Conservation (phyloP, 495 filamentous ascomycete species). For the Podospora anserina region DNA sequence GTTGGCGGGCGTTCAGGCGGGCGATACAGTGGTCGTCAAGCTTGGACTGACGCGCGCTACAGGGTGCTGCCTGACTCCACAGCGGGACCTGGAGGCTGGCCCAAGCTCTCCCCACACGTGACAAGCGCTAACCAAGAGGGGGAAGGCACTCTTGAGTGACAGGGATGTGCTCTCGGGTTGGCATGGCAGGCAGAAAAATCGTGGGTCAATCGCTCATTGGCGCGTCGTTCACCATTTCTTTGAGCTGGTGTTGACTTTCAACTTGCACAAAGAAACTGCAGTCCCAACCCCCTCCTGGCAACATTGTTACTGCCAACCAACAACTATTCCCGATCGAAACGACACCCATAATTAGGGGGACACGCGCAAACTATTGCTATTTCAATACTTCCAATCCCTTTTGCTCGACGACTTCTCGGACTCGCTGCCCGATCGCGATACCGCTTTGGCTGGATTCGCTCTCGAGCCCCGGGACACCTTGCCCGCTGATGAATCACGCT, state of each 20-base stretch:
- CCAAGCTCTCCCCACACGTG: conserved; percentile 36
- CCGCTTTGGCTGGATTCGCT: conserved; percentile 8
- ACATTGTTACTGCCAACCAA: background rate
- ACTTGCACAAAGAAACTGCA: background rate
- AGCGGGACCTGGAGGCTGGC: conserved; percentile 13
- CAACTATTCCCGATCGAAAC: background rate
- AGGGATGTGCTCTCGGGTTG: conserved; percentile 15
- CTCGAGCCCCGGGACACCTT: background rate
- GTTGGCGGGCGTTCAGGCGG: background rate
- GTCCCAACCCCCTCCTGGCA: background rate
- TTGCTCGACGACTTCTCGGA: background rate
- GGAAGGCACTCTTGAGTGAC: conserved; percentile 15
- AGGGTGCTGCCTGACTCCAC: conserved; percentile 27
- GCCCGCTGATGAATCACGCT: conserved; percentile 19
- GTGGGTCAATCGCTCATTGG: conserved; percentile 14
- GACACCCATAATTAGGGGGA: background rate
- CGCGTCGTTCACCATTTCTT: conserved; percentile 17
- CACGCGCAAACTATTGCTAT: background rate
- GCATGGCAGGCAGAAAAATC: conserved; percentile 29
- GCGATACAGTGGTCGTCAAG: background rate
- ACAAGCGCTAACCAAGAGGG: conserved; percentile 16
- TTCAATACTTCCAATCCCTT: background rate
- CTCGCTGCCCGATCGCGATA: conserved; percentile 1
- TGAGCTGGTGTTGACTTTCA: background rate
- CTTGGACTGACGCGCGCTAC: conserved; percentile 15